Conservation (phyloP, 78 protist species). For the Cyanophora paradoxa region DNA sequence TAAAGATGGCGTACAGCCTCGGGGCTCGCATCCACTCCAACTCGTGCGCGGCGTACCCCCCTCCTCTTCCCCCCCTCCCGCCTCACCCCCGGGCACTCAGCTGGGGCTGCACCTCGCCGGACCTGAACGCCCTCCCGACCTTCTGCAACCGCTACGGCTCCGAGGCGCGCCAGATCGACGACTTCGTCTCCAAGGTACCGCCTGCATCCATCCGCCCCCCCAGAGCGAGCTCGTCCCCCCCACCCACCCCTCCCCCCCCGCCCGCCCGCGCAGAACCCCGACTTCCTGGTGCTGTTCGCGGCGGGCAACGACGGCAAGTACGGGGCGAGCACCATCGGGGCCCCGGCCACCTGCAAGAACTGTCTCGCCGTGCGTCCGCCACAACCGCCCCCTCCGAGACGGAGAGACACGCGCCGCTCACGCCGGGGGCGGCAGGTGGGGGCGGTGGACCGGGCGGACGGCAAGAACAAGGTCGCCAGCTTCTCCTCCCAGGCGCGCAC, state of each 20-base stretch:
- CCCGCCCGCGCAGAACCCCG: conserved; percentile 1
- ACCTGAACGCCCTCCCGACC: background rate
- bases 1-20: background rate
- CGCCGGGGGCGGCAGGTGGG: too few species aligned
- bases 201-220: too few species aligned
- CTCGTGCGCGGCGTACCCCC: conserved; percentile 33
- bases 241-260: too few species aligned
- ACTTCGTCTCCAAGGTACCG: too few species aligned
- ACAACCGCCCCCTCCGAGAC: too few species aligned
- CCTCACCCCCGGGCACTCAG: background rate
- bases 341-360: conserved; percentile 25
- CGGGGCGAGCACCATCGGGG: too few species aligned
- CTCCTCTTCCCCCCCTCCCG: too few species aligned
- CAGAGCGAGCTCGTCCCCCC: too few species aligned
- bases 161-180: too few species aligned
- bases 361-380: conserved; percentile 13
- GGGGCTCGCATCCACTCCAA: conserved; percentile 33
- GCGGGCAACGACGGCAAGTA: conserved; percentile 38
- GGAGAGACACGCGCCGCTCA: too few species aligned
- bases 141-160: too few species aligned
- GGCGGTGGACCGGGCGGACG: background rate
- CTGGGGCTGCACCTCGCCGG: background rate
- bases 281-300: conserved; percentile 13
- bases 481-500: conserved; percentile 60
- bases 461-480: conserved; percentile 17